Percentiles rank a stretch among this genome's conserved stretches.
phyloP scores from a whole-genome alignment of 2,329 filamentous ascomycete species.

The Saccharata proteae region DNA sequence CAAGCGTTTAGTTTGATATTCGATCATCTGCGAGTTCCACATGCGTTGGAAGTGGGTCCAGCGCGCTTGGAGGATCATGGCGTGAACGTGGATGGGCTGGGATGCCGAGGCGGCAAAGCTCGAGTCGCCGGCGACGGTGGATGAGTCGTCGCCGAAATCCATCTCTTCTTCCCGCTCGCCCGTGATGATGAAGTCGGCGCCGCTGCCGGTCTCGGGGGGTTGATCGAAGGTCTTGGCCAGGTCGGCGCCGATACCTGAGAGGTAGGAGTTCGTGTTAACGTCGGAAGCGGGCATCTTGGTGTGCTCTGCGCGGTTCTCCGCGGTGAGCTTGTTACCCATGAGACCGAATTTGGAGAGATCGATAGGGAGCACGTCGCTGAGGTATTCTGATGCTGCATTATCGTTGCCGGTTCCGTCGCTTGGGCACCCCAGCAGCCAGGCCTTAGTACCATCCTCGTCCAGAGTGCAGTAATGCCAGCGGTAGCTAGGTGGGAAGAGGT shows the following conservation, averaged over 20 bases:
- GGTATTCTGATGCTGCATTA: slow-evolving; percentile 72
- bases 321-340: slow-evolving; percentile 59
- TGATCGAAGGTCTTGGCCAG: slow-evolving; percentile 79
- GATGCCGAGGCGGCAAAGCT: slow-evolving; percentile 38
- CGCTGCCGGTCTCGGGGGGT: slow-evolving; percentile 70
- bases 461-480: slow-evolving; percentile 98
- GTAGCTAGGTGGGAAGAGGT: slow-evolving; percentile 85
- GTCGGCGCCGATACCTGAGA: slow-evolving; percentile 66
- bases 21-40: slow-evolving; percentile 88
- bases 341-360: slow-evolving; percentile 87
- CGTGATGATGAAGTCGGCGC: slow-evolving; percentile 83
- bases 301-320: slow-evolving; percentile 28
- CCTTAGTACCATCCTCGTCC: slow-evolving; percentile 89
- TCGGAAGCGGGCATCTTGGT: slow-evolving; percentile 33
- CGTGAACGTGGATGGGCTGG: slow-evolving; percentile 83
- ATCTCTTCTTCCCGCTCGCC: slow-evolving; percentile 66
- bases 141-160: slow-evolving; percentile 52
- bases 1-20: slow-evolving; percentile 95
- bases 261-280: slow-evolving; percentile 37
- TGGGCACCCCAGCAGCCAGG: slow-evolving; percentile 89
- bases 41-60: slow-evolving; percentile 95
- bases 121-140: slow-evolving; percentile 26
- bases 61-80: slow-evolving; percentile 82
- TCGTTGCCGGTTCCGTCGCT: slow-evolving; percentile 57
- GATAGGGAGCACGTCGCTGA: slow-evolving; percentile 89